Base-by-base conservation (phyloP, 2,329 filamentous ascomycete species). In the Cladosporium sp. region DNA sequence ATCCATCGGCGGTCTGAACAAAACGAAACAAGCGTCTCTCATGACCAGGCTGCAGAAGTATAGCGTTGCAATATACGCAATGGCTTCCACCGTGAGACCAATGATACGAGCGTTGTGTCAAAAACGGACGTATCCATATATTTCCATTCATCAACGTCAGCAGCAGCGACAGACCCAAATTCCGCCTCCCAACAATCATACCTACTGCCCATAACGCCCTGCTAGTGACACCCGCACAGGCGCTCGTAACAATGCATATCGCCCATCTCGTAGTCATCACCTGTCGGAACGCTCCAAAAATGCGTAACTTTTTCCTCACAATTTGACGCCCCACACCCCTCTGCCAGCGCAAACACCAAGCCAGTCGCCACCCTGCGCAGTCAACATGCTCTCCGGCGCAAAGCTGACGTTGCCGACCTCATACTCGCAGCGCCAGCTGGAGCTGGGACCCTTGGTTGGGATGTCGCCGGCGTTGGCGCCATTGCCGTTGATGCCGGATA, bases 351-450 rank as follows among this genome's bases (percentile, higher is more conserved):
- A 90, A 2, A 95, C 90, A 53, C 92, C 92, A 7, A 96, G 81
- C 92, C 92, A 96, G 71, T 96, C 92, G 23, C 91, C 90, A 18
- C 85, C 86, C 65, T 93, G 91, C 21, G 81, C 82, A 32, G 85
- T 89, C 64, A 89, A 79, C 25, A 88, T 81, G 67, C 84, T 87
- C 68, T 89, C 89, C 34, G 92, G 92, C 32, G 91, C 90, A 91
- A 92, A 96, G 69, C 90, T 91, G 16, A 96, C 82, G 75, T 96
- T 96, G 48, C 88, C 89, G 58, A 96, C 88, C 78, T 96, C 92
- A 72, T 94, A 94, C 69, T 95, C 92, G 76, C 91, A 94, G 75
- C 89, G 86, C 92, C 92, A 96, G 74, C 86, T 89, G 5, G 90
- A 90, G 3, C 90, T 86, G 0, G 92, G 92, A 25, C 84, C 89